Evolutionary conservation across 805 yeast genomes (phyloP).

Genomic region (Debaryomyces prosopidis): DNA sequence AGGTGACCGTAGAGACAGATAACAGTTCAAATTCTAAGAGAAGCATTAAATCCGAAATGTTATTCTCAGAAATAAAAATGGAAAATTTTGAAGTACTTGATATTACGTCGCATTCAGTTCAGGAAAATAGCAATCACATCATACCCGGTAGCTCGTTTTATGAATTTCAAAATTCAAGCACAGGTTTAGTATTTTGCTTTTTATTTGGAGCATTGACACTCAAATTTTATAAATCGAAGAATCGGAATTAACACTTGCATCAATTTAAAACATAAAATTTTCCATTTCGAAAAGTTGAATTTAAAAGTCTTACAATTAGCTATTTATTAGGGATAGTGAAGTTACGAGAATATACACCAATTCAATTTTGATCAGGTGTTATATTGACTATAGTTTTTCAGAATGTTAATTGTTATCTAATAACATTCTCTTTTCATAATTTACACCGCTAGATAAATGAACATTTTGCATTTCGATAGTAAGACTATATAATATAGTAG

Average conservation of each 20-base stretch:
- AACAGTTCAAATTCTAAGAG: constrained; percentile 4
- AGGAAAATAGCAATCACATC: neutral
- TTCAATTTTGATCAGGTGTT: no score
- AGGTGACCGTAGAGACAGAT: constrained; percentile 24
- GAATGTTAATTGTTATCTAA: no score
- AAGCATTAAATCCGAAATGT: neutral
- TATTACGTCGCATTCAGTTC: neutral
- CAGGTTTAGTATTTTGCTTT: constrained; percentile 13
- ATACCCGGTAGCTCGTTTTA: neutral
- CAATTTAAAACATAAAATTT: neutral
- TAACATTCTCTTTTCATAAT: no score
- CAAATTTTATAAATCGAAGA: constrained; percentile 14
- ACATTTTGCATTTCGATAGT: no score
- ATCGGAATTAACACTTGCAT: constrained; percentile 2
- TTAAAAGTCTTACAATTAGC: no score
- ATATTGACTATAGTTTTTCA: neutral
- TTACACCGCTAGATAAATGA: no score
- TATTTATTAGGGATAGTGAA: no score
- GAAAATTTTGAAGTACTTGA: constrained; percentile 2
- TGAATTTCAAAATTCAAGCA: constrained; percentile 16
- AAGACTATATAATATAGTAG: no score
- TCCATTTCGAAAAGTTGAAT: no score
- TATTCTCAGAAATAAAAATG: constrained; percentile 3
- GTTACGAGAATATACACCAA: no score
- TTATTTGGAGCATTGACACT: constrained; percentile 18